Base-by-base conservation (phyloP, 108 stramenopile species). In the Schizochytrium sp. region DNA sequence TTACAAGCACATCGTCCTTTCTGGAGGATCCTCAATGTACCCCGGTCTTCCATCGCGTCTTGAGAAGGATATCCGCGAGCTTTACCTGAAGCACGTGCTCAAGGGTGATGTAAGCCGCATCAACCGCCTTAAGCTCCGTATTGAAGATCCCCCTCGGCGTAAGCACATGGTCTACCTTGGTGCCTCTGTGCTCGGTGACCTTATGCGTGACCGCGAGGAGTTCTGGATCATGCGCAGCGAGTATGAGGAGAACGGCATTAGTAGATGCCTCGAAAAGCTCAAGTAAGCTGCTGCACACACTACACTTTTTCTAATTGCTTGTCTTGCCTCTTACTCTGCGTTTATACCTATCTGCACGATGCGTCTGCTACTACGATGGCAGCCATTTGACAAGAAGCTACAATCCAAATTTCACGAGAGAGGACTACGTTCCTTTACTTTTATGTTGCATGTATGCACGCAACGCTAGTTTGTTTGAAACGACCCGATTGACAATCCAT, bases 131-230 rank as follows among this genome's bases (percentile, higher is more conserved):
- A 94, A 94, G 91, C 73, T 95, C 46, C 89, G 91, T 72, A 94
- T 95, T 41, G 93, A 94, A 87, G 95, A 94, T 59, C 95, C 95
- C 41, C 95, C 95, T 4, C 93, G 93, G 41, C 91, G 95, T 57
- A 95, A 95, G 90, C 95, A 95, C 92, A 89, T 95, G 91, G 95
- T 95, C 28, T 95, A 94, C 89, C 72, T 94, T 19, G 95, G 95
- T 41, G 95, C 94, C 4, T 76, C 92, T 55, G 92, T 94, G 57
- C 90, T 95, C 10, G 94, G 91, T 40, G 93, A 94, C 89, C 90
- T 92, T 53, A 92, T 94, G 93, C 91, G 90, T 49, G 91, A 90
- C 60, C 90, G 93, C 40, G 50, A 88, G 12, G 94, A 94, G 91
- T 94, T 95, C 88, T 95, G 95, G 95, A 92, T 92, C 38, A 92